Percentiles rank a stretch among this genome's conserved stretches.
Evolutionary conservation across 345 rosid genomes (phyloP).

Genomic region (Cardamine occulta): DNA sequence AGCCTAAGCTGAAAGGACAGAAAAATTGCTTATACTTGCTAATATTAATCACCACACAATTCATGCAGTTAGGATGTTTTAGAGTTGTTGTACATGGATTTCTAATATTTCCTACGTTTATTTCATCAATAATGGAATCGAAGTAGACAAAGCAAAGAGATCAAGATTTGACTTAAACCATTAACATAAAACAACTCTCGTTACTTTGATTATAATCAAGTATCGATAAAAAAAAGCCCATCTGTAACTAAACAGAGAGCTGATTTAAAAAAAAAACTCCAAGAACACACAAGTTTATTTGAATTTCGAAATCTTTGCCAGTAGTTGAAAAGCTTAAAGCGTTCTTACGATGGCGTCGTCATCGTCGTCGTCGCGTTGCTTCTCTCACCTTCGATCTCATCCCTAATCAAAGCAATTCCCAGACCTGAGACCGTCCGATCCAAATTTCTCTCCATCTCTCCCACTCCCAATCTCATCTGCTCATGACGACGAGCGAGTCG

Average conservation of each 20-base stretch:
- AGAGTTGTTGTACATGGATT: not conserved
- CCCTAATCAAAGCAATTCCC: slow-evolving; percentile 23
- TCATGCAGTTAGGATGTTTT: not conserved
- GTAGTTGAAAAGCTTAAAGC: not conserved
- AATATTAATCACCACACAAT: not conserved
- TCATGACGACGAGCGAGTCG: slow-evolving; percentile 48
- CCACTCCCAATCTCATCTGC: slow-evolving; percentile 44
- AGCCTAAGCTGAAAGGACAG: not conserved
- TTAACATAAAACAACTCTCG: not conserved
- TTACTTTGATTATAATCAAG: not conserved
- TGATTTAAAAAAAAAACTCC: not conserved
- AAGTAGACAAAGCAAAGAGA: slow-evolving; percentile 4
- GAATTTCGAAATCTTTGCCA: not conserved
- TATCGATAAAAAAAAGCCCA: slow-evolving; percentile 21
- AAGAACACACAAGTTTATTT: slow-evolving; percentile 11
- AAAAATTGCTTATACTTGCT: not conserved
- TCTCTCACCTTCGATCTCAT: slow-evolving; percentile 1
- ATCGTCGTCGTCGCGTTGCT: not conserved
- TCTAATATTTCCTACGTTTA: not conserved
- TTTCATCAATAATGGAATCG: slow-evolving; percentile 10
- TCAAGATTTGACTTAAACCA: slow-evolving; percentile 3
- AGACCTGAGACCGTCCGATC: slow-evolving; percentile 36
- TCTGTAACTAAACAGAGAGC: slow-evolving; percentile 4
- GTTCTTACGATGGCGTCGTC: slow-evolving; percentile 5
- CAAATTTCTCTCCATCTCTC: slow-evolving; percentile 34